Evolutionary conservation across 2,329 filamentous ascomycete species (phyloP).

Genomic region (Graphilbum fragrans): DNA sequence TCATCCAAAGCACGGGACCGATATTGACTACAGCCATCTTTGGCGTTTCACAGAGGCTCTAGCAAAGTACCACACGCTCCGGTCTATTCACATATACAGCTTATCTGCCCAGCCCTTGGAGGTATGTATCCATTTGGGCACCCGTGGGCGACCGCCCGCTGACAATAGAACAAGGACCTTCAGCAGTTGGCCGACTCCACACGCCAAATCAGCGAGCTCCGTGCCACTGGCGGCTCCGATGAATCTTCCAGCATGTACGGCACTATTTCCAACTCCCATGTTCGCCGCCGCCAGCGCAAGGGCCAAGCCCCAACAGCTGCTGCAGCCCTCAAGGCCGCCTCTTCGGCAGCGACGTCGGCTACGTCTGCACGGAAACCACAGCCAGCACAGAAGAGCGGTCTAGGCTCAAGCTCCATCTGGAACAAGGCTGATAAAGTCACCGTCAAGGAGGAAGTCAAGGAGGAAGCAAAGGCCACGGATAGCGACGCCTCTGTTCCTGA

Average conservation of each 20-base stretch:
- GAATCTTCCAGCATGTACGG: constrained; percentile 53
- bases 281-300: constrained; percentile 37
- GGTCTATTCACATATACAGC: constrained; percentile 80
- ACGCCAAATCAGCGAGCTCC: constrained; percentile 45
- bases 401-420: constrained; percentile 5
- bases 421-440: constrained; percentile 8
- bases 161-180: constrained; percentile 34
- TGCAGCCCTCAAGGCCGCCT: constrained; percentile 13
- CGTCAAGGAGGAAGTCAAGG: constrained; percentile 21
- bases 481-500: background rate
- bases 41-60: constrained; percentile 44
- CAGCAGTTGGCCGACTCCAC: constrained; percentile 60
- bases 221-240: constrained; percentile 45
- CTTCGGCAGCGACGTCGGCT: background rate
- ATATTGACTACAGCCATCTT: no score
- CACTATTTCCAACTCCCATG: constrained; percentile 60
- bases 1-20: no score
- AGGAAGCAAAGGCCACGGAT: background rate
- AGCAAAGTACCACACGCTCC: constrained; percentile 57
- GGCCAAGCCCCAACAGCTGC: constrained; percentile 13
- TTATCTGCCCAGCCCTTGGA: constrained; percentile 59
- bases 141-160: background rate
- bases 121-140: constrained; percentile 29
- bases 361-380: background rate
- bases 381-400: constrained; percentile 10